phyloP scores from a whole-genome alignment of 805 yeast species.

The Scheffersomyces ergatensis region DNA sequence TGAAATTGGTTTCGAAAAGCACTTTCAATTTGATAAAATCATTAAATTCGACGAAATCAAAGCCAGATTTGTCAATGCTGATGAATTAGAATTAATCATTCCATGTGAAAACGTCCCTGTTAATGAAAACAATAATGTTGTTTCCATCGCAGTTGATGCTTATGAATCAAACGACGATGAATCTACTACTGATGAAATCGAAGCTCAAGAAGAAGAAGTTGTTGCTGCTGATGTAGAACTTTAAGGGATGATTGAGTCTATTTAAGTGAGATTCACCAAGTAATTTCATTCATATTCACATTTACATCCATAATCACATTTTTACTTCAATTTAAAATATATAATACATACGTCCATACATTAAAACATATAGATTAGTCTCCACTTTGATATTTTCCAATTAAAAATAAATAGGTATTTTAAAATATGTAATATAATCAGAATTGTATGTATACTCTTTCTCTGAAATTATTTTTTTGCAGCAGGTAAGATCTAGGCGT shows the following conservation, averaged over 20 bases:
- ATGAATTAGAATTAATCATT: slow-evolving; percentile 41
- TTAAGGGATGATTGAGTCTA: slow-evolving; percentile 7
- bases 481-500: too few species aligned
- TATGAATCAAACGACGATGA: slow-evolving; percentile 9
- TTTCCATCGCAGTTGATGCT: slow-evolving; percentile 8
- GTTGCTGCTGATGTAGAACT: slow-evolving; percentile 7
- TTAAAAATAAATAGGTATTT: too few species aligned
- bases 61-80: slow-evolving; percentile 35
- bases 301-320: too few species aligned
- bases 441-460: too few species aligned
- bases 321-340: too few species aligned
- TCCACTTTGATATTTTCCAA: too few species aligned
- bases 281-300: too few species aligned
- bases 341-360: too few species aligned
- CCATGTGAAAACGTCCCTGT: slow-evolving; percentile 31
- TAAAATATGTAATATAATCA: too few species aligned
- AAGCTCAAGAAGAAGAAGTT: slow-evolving; percentile 5
- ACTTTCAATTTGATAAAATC: slow-evolving; percentile 38
- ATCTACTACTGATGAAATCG: slow-evolving; percentile 13
- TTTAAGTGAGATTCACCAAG: too few species aligned
- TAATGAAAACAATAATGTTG: slow-evolving; percentile 6
- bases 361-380: too few species aligned
- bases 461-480: too few species aligned
- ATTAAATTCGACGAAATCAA: slow-evolving; percentile 35
- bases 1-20: slow-evolving; percentile 42